phyloP scores from a whole-genome alignment of 306 rosid genomes.

The Psophocarpus tetragonolobus region DNA sequence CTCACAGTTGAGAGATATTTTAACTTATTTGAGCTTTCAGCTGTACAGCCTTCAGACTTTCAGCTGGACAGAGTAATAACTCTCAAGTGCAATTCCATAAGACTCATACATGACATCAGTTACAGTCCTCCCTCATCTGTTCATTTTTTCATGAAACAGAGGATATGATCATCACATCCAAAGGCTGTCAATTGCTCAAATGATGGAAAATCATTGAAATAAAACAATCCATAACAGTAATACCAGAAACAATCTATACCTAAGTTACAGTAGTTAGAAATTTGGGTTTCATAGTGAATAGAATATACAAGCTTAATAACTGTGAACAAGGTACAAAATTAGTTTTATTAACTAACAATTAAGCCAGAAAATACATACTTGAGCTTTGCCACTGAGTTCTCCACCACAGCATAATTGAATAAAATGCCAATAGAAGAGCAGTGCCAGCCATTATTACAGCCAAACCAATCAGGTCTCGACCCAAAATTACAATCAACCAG shows the following conservation, averaged over 20 bases:
- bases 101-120: background rate
- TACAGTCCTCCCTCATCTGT: background rate
- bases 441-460: slow-evolving; percentile 99
- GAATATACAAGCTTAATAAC: background rate
- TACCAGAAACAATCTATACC: slow-evolving; percentile 1
- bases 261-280: slow-evolving; percentile 4
- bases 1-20: background rate
- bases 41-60: background rate
- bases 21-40: background rate
- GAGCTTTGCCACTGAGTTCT: slow-evolving; percentile 99
- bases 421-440: slow-evolving; percentile 93
- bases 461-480: slow-evolving; percentile 93
- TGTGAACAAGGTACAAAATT: background rate
- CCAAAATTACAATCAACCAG: slow-evolving; percentile 92
- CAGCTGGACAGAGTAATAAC: too few relatives aligned
- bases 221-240: slow-evolving; percentile 12
- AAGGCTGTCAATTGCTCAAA: background rate
- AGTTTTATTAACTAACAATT: slow-evolving; percentile 24
- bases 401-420: slow-evolving; percentile 99
- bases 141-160: background rate
- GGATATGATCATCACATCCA: background rate
- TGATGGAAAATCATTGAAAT: background rate
- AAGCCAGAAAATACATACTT: slow-evolving; percentile 63
- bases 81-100: too few relatives aligned
- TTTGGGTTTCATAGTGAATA: slow-evolving; percentile 11